These are phyloP conservation scores for Plasmodium billcollinsi DNA, from an alignment of 169 alveolate genomes.

Conservation along the genomic window DNA sequence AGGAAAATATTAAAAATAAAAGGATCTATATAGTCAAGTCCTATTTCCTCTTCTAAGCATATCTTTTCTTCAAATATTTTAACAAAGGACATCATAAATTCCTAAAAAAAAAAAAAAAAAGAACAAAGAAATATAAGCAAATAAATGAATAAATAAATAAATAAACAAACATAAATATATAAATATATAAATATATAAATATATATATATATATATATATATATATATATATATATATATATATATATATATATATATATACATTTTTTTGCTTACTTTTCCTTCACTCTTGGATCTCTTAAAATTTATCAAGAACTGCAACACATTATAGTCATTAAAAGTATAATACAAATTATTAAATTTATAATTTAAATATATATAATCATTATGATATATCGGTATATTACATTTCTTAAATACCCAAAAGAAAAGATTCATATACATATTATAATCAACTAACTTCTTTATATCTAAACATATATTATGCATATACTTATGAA, in stretches of 20 bases:
- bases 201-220: slow-evolving; percentile 2
- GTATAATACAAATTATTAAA: slow-evolving; percentile 38
- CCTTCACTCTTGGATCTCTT: slow-evolving; percentile 60
- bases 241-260: neutral
- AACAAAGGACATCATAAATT: slow-evolving; percentile 64
- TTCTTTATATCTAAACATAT: slow-evolving; percentile 52
- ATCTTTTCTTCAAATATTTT: slow-evolving; percentile 43
- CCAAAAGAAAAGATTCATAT: slow-evolving; percentile 67
- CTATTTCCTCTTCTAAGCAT: slow-evolving; percentile 22
- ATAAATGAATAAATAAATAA: neutral
- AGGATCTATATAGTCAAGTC: slow-evolving; percentile 48
- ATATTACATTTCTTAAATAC: slow-evolving; percentile 10
- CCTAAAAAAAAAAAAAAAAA: slow-evolving; percentile 33
- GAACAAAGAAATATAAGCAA: neutral
- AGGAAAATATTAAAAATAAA: slow-evolving; percentile 27
- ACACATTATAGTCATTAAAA: slow-evolving; percentile 58
- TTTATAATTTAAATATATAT: slow-evolving; percentile 41
- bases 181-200: neutral
- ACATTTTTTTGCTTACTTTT: slow-evolving; percentile 24
- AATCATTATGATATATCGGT: slow-evolving; percentile 11
- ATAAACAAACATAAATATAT: neutral
- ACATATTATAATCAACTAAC: slow-evolving; percentile 57
- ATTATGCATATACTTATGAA: slow-evolving; percentile 68
- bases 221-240: neutral
- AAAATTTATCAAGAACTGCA: slow-evolving; percentile 61